Evolutionary conservation across 2,329 filamentous ascomycete species (phyloP), one percentile per base, ranked within the genome.

Genomic region (Pestalotiopsis fici): DNA sequence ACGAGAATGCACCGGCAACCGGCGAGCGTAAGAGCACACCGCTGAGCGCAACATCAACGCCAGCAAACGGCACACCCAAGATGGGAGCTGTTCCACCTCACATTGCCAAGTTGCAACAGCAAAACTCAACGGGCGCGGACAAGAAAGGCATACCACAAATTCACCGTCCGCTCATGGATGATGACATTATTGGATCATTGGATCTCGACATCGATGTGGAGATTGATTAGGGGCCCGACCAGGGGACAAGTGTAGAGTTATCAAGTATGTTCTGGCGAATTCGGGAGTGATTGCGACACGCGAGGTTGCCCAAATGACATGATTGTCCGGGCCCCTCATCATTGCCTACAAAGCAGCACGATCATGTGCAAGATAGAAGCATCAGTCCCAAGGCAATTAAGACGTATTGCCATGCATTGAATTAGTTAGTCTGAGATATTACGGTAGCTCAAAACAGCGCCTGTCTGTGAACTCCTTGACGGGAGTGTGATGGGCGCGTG

Each of bases 181-280:
- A 98, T 76, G 96, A 98, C 76, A 92, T 98, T 66, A 95, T 98
- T 78, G 94, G 92, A 1, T 87, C 90, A 28, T 83, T 98, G 83
- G 96, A 98, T 78, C 82, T 98, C 73, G 95, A 94, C 31, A 94
- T 98, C 77, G 95, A 98, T 73, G 90, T 97, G 74, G 94, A 97
- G 72, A 93, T 97, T 73, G 93, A 83, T 73, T 80, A 50, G 68
- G 23, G 6, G 21, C 21, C 4, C 7, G 93, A 83, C 73, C 80
- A 39, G 68, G 31, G 5, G 21, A 23, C 13, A 15, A 18, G 7
- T 21, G 28, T 23, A 18, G 27, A 35, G 31, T 39, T 39, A 27
- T 61, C 59, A 9, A 18, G 59, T 61, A 61, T 61, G 15, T 11
- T 25, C 18, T 57, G 23, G 55, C 55, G 27, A 57, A 57, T 27